Evolutionary conservation across 352 stramenopile genomes (phyloP).

Genomic region (Pythium dissimile): DNA sequence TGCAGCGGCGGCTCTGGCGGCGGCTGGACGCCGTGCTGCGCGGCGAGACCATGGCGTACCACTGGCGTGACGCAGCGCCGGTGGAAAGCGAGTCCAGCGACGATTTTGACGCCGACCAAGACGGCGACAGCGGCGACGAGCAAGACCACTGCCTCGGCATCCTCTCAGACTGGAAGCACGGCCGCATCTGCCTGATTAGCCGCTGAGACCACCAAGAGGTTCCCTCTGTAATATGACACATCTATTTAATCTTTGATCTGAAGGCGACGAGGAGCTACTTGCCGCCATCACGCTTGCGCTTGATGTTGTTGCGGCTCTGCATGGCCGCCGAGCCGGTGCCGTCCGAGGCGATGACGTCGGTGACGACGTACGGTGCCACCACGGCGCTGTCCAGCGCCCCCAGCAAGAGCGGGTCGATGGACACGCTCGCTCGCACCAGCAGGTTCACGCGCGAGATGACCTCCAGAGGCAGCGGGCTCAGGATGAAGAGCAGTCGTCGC

Average conservation of each 20-base stretch:
- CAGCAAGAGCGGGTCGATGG: constrained; percentile 52
- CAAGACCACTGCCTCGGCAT: constrained; percentile 41
- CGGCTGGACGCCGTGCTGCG: constrained; percentile 14
- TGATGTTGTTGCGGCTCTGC: constrained; percentile 87
- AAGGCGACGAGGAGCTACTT: constrained; percentile 2
- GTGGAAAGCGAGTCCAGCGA: not conserved
- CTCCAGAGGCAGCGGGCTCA: constrained; percentile 56
- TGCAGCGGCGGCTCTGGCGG: constrained; percentile 9
- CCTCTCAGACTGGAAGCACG: constrained; percentile 37
- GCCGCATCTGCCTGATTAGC: constrained; percentile 51
- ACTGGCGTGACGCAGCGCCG: not conserved
- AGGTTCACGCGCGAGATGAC: constrained; percentile 67
- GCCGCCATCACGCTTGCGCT: constrained; percentile 72
- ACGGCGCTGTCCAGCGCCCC: constrained; percentile 38
- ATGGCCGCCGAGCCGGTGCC: constrained; percentile 73
- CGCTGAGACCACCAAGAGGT: constrained; percentile 16
- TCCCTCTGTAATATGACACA: not conserved
- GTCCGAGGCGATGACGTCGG: constrained; percentile 63
- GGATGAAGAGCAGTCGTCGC: constrained; percentile 53
- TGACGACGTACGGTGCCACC: constrained; percentile 61
- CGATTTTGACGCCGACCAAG: not conserved
- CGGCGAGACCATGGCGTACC: not conserved
- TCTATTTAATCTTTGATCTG: constrained; percentile 1
- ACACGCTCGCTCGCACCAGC: constrained; percentile 64
- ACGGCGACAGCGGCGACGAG: constrained; percentile 3